Percentiles rank a stretch among this genome's conserved stretches.
Conservation (phyloP, 805 yeast genomes). For the Candida incommunis region DNA sequence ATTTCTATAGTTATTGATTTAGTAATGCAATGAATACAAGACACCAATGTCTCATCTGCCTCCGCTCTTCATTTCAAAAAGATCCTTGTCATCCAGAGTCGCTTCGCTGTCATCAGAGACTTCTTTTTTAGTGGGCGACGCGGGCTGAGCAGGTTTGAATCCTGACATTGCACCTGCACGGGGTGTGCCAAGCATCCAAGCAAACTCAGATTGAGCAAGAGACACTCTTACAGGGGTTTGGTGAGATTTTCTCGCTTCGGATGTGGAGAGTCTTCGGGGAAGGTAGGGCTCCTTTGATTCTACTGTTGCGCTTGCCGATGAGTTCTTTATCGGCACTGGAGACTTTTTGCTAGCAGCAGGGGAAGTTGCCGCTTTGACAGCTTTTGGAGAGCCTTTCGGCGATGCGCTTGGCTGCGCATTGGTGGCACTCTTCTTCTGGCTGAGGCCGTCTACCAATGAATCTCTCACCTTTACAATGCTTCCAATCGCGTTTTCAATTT, state of each 20-base stretch:
- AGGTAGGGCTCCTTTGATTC: not conserved
- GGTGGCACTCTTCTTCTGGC: no score
- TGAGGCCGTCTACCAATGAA: no score
- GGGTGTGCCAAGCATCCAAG: conserved; percentile 14
- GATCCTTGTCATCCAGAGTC: not conserved
- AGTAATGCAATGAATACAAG: no score
- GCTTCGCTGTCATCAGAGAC: no score
- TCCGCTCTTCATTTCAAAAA: conserved; percentile 5
- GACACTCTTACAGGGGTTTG: conserved; percentile 10
- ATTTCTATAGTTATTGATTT: no score
- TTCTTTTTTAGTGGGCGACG: not conserved
- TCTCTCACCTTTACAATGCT: not conserved
- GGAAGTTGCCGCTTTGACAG: not conserved
- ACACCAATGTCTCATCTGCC: not conserved
- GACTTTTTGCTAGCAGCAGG: not conserved
- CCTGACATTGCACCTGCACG: not conserved
- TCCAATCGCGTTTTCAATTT: not conserved
- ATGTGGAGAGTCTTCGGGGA: not conserved
- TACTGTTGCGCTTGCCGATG: not conserved
- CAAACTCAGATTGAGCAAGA: conserved; percentile 15
- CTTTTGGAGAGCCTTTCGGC: not conserved
- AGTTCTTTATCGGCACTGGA: not conserved
- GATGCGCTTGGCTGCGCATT: not conserved
- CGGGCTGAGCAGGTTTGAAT: not conserved
- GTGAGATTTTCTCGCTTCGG: conserved; percentile 1